Base-by-base conservation (phyloP, 2,329 filamentous ascomycete species). In the Fusarium lyarnte region DNA sequence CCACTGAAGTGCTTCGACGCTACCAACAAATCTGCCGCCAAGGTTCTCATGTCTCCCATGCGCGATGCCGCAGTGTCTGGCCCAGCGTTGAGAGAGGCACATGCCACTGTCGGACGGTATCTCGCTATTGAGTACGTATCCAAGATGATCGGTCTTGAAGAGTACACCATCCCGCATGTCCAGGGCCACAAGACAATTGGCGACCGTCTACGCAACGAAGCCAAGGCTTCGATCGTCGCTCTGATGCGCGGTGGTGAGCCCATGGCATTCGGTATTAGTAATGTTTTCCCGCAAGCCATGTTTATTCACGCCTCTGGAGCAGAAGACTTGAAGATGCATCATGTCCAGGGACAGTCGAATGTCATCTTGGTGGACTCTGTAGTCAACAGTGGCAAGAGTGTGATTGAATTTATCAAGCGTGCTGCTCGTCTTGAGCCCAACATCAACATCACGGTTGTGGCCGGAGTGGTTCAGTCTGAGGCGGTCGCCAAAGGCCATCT, bases 231-330 rank as follows among this genome's bases (percentile, higher is more conserved):
- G 2, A 90, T 92, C 51, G 79, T 91, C 2, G 82, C 89, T 0
- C 69, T 91, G n/a, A 91, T 92, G 89, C 87, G 88, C 13, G 88
- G 87, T 4, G 89, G 89, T 13, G 88, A 91, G 69, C 83, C 89
- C 1, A 89, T 92, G 86, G 90, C 90, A 0, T 77, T 85, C 3
- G 89, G 89, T 0, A 81, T 92, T 49, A 87, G 78, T 70, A 83
- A 88, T 0, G 86, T 81, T 0, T 85, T 92, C 9, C 86, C 86
- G 0, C 64, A 63, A 0, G 87, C 88, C 8, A 84, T 81, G 75
- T 89, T 90, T 58, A 52, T 89, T 2, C 88, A 90, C 58, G 82
- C 82, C 5, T 76, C 72, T 2, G 9, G 53, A 7, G 78, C 83
- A 0, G 58, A 76, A 0, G 85, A 90, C 39, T 70, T 91, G 43